Evolutionary conservation across 345 rosid genomes (phyloP).

Genomic region (Leavenworthia alabamica): DNA sequence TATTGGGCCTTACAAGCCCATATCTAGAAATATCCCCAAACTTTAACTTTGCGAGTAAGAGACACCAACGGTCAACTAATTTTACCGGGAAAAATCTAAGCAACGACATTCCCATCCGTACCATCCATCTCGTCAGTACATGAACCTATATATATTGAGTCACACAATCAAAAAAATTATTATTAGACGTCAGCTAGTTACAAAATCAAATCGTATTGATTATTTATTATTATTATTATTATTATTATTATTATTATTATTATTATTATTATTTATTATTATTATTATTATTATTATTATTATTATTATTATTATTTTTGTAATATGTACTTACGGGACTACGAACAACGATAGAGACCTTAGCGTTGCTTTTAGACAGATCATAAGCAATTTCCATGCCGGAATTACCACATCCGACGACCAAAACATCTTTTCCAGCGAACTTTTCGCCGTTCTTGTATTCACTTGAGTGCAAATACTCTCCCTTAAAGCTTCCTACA

Average conservation of each 20-base stretch:
- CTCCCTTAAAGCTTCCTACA: conserved; percentile 32
- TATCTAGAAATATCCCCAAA: conserved; percentile 28
- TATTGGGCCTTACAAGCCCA: conserved; percentile 41
- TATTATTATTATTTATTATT: no score
- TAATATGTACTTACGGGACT: conserved; percentile 30
- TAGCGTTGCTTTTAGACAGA: conserved; percentile 32
- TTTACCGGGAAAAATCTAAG: conserved; percentile 17
- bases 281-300: no score
- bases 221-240: no score
- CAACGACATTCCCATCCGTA: conserved; percentile 29
- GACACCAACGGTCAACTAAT: conserved; percentile 28
- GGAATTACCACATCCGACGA: conserved; percentile 60
- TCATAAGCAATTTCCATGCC: conserved; percentile 66
- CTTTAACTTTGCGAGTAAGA: conserved; percentile 7
- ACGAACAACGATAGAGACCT: conserved; percentile 38
- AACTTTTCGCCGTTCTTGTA: conserved; percentile 32
- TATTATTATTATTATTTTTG: not conserved
- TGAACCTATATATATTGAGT: conserved; percentile 25
- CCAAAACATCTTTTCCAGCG: conserved; percentile 38
- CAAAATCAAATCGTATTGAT: no score
- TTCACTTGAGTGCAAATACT: conserved; percentile 39
- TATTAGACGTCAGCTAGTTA: no score
- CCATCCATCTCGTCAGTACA: conserved; percentile 31
- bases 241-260: no score
- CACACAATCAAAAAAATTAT: not conserved